Percentiles rank a stretch among this genome's conserved stretches.
phyloP scores from a whole-genome alignment of 495 filamentous ascomycete genomes.

The Trichoderma virens region DNA sequence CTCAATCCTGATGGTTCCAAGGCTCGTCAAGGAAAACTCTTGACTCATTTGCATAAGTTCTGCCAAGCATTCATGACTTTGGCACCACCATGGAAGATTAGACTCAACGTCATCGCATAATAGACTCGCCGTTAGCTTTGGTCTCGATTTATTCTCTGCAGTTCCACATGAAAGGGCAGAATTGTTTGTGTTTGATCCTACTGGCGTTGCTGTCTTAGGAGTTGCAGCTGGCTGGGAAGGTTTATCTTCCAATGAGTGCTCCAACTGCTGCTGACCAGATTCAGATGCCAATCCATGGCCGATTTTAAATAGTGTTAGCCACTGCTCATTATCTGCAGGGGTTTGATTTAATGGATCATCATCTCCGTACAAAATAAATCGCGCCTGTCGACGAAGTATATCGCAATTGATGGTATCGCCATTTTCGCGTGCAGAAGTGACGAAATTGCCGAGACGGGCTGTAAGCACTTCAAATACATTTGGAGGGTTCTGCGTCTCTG shows the following conservation, averaged over 20 bases:
- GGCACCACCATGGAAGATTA: background rate
- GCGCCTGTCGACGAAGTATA: constrained; percentile 40
- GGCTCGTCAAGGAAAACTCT: background rate
- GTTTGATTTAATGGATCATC: constrained; percentile 67
- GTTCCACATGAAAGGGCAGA: background rate
- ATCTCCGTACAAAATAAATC: constrained; percentile 49
- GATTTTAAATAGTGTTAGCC: constrained; percentile 48
- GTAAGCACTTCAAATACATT: background rate
- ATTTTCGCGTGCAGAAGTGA: background rate
- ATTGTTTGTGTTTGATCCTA: background rate
- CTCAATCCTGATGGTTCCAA: constrained; percentile 7
- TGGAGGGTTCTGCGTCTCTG: constrained; percentile 22
- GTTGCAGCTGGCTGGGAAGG: background rate
- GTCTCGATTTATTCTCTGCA: background rate
- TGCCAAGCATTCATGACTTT: background rate
- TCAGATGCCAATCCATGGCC: constrained; percentile 49
- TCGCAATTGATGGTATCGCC: background rate
- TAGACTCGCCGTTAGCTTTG: background rate
- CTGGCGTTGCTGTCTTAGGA: background rate
- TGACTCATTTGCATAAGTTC: background rate
- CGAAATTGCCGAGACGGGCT: background rate
- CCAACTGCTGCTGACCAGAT: no score
- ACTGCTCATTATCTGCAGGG: constrained; percentile 55
- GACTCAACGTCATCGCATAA: background rate
- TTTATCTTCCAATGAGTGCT: background rate